These are phyloP conservation scores for Coelastrella sp. DNA, from an alignment of 139 green algal species.

Conservation along the genomic window DNA sequence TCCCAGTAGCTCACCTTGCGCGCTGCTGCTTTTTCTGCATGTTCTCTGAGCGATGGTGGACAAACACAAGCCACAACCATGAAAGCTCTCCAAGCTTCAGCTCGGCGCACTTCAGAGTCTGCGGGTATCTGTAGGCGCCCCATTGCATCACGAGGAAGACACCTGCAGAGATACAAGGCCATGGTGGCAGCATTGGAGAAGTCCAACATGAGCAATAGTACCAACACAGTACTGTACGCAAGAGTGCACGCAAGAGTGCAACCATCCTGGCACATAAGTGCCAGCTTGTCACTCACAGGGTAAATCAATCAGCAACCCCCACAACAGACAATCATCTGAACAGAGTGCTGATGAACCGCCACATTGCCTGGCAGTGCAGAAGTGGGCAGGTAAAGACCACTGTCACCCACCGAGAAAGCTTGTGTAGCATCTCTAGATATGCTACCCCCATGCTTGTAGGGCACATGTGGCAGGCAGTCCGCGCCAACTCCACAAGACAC, in stretches of 20 bases:
- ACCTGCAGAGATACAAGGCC: background rate
- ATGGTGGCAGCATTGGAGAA: too few relatives aligned
- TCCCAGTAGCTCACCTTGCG: slow-evolving; percentile 36
- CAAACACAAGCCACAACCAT: slow-evolving; percentile 24
- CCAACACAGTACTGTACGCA: too few relatives aligned
- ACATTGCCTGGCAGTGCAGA: too few relatives aligned
- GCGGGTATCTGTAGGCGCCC: slow-evolving; percentile 31
- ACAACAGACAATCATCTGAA: too few relatives aligned
- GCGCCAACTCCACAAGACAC: slow-evolving; percentile 73
- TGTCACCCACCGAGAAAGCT: slow-evolving; percentile 34
- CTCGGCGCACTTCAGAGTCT: slow-evolving; percentile 1
- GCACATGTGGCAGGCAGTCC: slow-evolving; percentile 65
- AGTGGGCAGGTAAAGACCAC: too few relatives aligned
- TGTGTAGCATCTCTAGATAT: slow-evolving; percentile 54
- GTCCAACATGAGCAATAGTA: too few relatives aligned
- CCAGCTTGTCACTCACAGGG: too few relatives aligned
- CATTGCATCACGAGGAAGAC: slow-evolving; percentile 28
- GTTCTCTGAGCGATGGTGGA: slow-evolving; percentile 24
- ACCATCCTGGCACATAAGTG: too few relatives aligned
- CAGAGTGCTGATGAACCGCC: background rate
- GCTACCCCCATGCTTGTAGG: slow-evolving; percentile 56
- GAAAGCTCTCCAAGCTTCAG: slow-evolving; percentile 35
- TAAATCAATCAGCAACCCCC: too few relatives aligned
- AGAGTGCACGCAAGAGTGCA: too few relatives aligned
- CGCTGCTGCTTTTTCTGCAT: slow-evolving; percentile 15